Percentiles rank a stretch among this genome's conserved stretches.
These are phyloP conservation scores for Eucalyptus pauciflora DNA, from an alignment of 345 rosid genomes.

Conservation along the genomic window DNA sequence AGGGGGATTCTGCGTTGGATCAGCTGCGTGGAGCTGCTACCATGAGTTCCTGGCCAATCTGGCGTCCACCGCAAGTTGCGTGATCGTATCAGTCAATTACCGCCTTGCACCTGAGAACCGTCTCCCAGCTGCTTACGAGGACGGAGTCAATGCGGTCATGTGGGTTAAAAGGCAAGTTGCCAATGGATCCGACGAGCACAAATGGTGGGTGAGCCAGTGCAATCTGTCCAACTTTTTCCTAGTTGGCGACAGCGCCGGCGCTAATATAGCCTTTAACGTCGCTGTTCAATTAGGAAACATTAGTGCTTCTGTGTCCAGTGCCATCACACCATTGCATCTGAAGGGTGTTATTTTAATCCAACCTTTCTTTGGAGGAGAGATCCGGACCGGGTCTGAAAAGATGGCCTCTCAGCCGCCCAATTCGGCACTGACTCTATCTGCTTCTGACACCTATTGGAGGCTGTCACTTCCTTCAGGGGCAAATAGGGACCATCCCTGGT, in stretches of 20 bases:
- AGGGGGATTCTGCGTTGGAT: constrained; percentile 62
- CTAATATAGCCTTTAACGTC: constrained; percentile 48
- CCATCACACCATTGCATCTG: neutral
- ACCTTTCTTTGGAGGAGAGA: constrained; percentile 56
- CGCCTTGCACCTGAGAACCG: constrained; percentile 55
- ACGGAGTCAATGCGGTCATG: constrained; percentile 32
- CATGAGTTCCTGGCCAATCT: constrained; percentile 42
- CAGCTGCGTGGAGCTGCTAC: constrained; percentile 57
- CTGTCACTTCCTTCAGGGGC: constrained; percentile 50
- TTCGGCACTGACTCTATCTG: constrained; percentile 39
- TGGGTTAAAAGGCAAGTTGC: constrained; percentile 28
- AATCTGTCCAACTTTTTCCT: constrained; percentile 23
- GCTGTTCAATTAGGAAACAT: constrained; percentile 10
- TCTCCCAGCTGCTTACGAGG: constrained; percentile 60
- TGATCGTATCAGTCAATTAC: constrained; percentile 40
- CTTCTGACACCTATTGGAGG: constrained; percentile 73
- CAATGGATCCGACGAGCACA: neutral
- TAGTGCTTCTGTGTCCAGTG: neutral
- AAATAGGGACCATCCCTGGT: constrained; percentile 69
- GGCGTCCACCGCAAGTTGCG: constrained; percentile 24
- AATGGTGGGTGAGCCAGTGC: constrained; percentile 22
- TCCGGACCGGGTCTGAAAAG: constrained; percentile 45
- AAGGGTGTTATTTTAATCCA: constrained; percentile 45
- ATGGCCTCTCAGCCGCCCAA: constrained; percentile 20
- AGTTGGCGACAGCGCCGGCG: constrained; percentile 71